These are phyloP conservation scores for Tothia fuscella DNA, from an alignment of 2,329 filamentous ascomycete genomes.

Conservation along the genomic window DNA sequence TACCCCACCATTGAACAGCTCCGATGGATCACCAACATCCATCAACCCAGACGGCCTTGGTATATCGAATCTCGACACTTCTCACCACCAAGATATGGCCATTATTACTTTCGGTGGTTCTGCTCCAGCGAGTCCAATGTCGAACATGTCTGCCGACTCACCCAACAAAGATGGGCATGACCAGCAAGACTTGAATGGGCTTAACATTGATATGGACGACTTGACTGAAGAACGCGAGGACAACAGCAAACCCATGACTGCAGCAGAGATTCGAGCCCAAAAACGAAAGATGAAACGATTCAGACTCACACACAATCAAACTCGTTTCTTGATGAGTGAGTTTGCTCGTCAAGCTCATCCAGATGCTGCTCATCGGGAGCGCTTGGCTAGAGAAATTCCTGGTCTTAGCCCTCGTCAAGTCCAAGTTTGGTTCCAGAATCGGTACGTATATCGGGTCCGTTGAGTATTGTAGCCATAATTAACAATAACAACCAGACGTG, in stretches of 20 bases:
- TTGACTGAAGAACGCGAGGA: constrained; percentile 14
- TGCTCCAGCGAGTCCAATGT: constrained; percentile 33
- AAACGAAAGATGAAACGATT: constrained; percentile 61
- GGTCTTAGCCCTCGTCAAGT: constrained; percentile 86
- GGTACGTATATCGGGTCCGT: constrained; percentile 44
- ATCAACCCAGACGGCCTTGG: constrained; percentile 16
- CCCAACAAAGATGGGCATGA: constrained; percentile 25
- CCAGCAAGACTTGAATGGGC: constrained; percentile 27
- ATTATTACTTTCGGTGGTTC: constrained; percentile 30
- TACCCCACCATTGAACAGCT: constrained; percentile 15
- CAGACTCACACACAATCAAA: constrained; percentile 87
- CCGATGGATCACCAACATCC: constrained; percentile 6
- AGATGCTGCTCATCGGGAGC: constrained; percentile 79
- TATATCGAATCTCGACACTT: constrained; percentile 19
- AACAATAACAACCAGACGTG: constrained; percentile 32
- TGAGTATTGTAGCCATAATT: constrained; percentile 11
- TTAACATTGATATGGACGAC: constrained; percentile 19
- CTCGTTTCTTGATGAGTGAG: constrained; percentile 94
- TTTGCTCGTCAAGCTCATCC: constrained; percentile 91
- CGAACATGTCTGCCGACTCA: constrained; percentile 33
- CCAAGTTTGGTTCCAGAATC: constrained; percentile 97
- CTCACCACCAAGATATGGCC: constrained; percentile 22
- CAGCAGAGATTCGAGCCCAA: constrained; percentile 35
- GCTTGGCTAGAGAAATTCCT: constrained; percentile 79
- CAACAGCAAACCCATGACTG: constrained; percentile 25